These are phyloP conservation scores for Chrysanthemum seticuspe DNA, from an alignment of 129 eudicot species.

Conservation along the genomic window DNA sequence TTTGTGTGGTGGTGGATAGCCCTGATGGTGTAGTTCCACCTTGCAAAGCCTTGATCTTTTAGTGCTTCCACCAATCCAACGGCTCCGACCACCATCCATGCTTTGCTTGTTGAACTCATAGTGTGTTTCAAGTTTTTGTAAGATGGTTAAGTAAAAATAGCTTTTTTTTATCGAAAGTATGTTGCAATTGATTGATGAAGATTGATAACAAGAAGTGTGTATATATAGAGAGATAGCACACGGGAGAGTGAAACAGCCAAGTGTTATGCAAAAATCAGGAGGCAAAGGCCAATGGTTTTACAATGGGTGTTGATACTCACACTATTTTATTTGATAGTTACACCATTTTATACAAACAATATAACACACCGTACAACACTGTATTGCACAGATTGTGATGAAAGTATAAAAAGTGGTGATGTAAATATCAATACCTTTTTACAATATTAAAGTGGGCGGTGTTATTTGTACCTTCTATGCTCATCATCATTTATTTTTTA, in stretches of 20 bases:
- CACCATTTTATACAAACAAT: too few species aligned
- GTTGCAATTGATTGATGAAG: slow-evolving; percentile 12
- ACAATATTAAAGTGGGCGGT: too few species aligned
- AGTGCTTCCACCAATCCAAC: slow-evolving; percentile 50
- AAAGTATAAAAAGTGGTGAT: too few species aligned
- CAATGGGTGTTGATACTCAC: too few species aligned
- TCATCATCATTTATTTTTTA: too few species aligned
- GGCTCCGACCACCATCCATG: slow-evolving; percentile 44
- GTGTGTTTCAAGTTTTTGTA: background rate
- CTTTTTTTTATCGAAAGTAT: background rate
- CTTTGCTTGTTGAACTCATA: slow-evolving; percentile 43
- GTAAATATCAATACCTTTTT: too few species aligned
- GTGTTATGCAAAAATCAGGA: background rate
- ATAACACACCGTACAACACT: too few species aligned
- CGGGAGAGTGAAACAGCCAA: background rate
- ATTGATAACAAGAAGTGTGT: background rate
- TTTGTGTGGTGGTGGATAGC: slow-evolving; percentile 42
- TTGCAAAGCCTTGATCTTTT: slow-evolving; percentile 51
- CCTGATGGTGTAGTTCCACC: slow-evolving; percentile 57
- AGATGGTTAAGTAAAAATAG: background rate
- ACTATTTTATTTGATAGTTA: too few species aligned
- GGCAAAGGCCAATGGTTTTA: background rate
- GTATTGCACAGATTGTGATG: too few species aligned
- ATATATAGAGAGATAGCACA: background rate
- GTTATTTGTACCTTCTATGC: too few species aligned